Evolutionary conservation across 1,139 yeast genomes (phyloP).

Genomic region (Candida tetrigidarum): DNA sequence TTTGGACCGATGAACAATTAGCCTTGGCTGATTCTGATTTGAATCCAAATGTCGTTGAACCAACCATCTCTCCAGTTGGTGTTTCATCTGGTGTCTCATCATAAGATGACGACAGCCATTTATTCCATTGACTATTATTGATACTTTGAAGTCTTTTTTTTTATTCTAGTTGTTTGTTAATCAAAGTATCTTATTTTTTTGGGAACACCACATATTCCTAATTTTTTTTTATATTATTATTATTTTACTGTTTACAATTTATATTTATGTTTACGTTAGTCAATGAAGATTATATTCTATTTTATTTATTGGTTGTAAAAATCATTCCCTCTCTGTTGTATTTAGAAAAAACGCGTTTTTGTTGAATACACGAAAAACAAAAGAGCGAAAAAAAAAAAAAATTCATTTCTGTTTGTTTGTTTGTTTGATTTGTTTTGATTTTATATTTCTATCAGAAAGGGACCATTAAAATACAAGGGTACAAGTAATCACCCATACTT

Average conservation of each 20-base stretch:
- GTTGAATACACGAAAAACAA: too few relatives aligned
- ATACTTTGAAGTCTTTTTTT: neutral
- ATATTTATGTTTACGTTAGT: too few relatives aligned
- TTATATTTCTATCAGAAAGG: too few relatives aligned
- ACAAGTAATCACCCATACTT: too few relatives aligned
- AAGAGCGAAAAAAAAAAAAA: neutral
- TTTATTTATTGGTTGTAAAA: neutral
- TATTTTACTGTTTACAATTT: too few relatives aligned
- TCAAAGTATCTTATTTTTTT: neutral
- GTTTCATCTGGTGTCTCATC: conserved; percentile 66
- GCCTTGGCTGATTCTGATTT: conserved; percentile 60
- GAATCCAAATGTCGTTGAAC: conserved; percentile 66
- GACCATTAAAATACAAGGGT: too few relatives aligned
- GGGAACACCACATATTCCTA: too few relatives aligned
- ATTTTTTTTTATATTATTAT: too few relatives aligned
- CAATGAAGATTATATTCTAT: too few relatives aligned
- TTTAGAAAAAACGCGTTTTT: too few relatives aligned
- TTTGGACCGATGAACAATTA: conserved; percentile 90
- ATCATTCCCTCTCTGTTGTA: neutral
- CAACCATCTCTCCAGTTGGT: conserved; percentile 60
- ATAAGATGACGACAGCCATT: conserved; percentile 7
- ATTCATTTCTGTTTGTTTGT: neutral
- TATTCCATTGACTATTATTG: neutral
- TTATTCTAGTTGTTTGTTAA: neutral
- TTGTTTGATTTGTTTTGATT: neutral